Evolutionary conservation across 768 basidiomycete genomes (phyloP).

Genomic region (Paxillus ammoniavirescens): DNA sequence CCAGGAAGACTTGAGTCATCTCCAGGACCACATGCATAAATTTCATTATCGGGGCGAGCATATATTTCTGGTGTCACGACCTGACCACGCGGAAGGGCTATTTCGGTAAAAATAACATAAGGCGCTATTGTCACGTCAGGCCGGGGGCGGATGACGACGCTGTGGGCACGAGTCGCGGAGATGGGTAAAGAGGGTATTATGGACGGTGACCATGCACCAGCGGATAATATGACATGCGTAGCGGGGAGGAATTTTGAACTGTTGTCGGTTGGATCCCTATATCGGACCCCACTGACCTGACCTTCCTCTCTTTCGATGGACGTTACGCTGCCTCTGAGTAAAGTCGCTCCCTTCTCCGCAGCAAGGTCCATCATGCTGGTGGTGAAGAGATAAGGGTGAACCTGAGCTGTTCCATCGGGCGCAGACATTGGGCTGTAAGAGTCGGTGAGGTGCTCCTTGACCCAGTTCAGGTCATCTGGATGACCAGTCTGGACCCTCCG

Average conservation of each 20-base stretch:
- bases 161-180: conserved; percentile 67
- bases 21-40: conserved; percentile 78
- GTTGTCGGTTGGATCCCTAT: conserved; percentile 23
- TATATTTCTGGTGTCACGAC: conserved; percentile 65
- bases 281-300: conserved; percentile 48
- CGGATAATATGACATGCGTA: conserved; percentile 71
- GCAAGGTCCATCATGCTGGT: conserved; percentile 69
- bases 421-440: conserved; percentile 57
- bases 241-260: conserved; percentile 44
- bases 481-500: conserved; percentile 34
- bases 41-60: conserved; percentile 64
- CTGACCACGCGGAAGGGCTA: conserved; percentile 38
- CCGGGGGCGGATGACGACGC: conserved; percentile 59
- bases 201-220: conserved; percentile 83
- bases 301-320: conserved; percentile 42
- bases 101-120: conserved; percentile 83
- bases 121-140: conserved; percentile 52
- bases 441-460: conserved; percentile 55
- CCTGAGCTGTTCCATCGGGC: conserved; percentile 63
- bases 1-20: conserved; percentile 69
- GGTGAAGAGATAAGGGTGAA: conserved; percentile 75
- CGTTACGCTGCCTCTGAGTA: conserved; percentile 47
- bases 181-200: conserved; percentile 59
- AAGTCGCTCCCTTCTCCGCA: conserved; percentile 46
- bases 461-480: conserved; percentile 54